Conservation (phyloP, 2,329 filamentous ascomycete genomes). For the Paraphoma chrysanthemicola region DNA sequence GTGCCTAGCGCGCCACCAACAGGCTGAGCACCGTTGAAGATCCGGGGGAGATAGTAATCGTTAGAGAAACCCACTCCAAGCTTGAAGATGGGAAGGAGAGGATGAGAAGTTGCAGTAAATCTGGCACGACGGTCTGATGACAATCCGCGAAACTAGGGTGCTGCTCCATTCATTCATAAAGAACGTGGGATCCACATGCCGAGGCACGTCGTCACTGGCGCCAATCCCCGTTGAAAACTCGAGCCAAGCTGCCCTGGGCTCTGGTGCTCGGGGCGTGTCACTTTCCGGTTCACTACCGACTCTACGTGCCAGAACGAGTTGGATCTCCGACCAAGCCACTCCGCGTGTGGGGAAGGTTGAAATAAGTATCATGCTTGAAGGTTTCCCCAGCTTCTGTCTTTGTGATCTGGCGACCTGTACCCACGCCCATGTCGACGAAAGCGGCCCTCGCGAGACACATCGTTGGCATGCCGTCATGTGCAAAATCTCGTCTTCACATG, state of each 20-base stretch:
- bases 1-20: slow-evolving; percentile 17
- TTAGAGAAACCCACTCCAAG: not conserved
- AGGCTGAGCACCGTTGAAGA: not conserved
- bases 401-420: not conserved
- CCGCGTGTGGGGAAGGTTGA: not conserved
- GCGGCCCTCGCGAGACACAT: not conserved
- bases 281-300: not conserved
- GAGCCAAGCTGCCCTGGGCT: slow-evolving; percentile 12
- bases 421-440: too few species aligned
- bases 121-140: not conserved
- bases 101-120: not conserved
- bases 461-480: not conserved
- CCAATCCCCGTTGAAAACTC: slow-evolving; percentile 11
- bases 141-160: not conserved
- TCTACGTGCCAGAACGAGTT: not conserved
- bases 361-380: not conserved
- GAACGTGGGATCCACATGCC: slow-evolving; percentile 5
- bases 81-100: not conserved
- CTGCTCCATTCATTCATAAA: slow-evolving; percentile 7
- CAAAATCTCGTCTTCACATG: slow-evolving; percentile 6
- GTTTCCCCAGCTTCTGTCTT: not conserved
- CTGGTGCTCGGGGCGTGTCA: slow-evolving; percentile 3
- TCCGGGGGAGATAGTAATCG: not conserved
- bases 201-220: slow-evolving; percentile 6
- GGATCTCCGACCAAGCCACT: not conserved